Evolutionary conservation across 495 filamentous ascomycete genomes (phyloP).

Genomic region (Penicillium flavigenum): DNA sequence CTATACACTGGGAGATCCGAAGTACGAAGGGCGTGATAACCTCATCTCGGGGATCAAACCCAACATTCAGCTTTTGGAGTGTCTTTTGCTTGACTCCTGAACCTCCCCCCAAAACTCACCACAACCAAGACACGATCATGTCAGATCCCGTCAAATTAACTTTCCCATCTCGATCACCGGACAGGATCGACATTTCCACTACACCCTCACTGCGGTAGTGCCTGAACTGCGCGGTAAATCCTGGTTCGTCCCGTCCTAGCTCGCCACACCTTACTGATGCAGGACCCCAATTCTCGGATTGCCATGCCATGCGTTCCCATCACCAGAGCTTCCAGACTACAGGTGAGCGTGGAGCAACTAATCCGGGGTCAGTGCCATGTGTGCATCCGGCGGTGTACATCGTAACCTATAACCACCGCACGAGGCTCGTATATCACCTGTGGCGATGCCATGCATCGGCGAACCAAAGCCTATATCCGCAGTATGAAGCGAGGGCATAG

Average conservation of each 20-base stretch:
- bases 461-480: conserved; percentile 1
- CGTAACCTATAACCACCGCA: not conserved
- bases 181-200: not conserved
- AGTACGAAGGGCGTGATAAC: not conserved
- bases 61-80: not conserved
- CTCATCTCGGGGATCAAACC: not conserved
- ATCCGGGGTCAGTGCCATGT: conserved; percentile 10
- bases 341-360: not conserved
- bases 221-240: conserved; percentile 27
- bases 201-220: conserved; percentile 8
- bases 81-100: not conserved
- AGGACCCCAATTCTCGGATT: not conserved
- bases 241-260: conserved; percentile 11
- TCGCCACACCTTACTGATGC: conserved; percentile 20
- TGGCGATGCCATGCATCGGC: not conserved
- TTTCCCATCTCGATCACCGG: conserved; percentile 10
- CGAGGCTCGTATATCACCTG: conserved; percentile 8
- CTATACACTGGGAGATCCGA: not conserved
- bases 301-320: not conserved
- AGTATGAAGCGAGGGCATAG: not conserved
- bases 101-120: not conserved
- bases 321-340: not conserved
- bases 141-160: conserved; percentile 1
- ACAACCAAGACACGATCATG: conserved; percentile 19
- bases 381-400: conserved; percentile 12